Conservation (phyloP, 257 asterid genomes). For the Ballota nigra region DNA sequence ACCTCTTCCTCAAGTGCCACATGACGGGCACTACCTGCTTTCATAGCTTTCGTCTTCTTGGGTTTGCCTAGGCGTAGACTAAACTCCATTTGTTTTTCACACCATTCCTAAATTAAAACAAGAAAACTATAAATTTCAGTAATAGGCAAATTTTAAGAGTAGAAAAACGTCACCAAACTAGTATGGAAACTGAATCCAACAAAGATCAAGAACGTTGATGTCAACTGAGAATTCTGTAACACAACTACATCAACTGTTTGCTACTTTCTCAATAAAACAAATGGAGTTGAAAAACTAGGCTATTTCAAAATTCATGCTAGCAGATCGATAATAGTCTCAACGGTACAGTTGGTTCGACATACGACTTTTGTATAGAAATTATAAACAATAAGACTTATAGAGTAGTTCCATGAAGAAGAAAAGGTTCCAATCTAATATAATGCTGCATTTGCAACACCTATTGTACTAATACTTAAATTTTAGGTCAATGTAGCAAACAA, state of each 20-base stretch:
- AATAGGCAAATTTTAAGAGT: not conserved
- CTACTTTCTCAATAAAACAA: not conserved
- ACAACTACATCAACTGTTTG: not conserved
- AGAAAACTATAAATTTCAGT: not conserved
- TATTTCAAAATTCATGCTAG: not conserved
- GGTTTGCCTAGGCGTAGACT: conserved; percentile 52
- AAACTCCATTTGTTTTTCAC: conserved; percentile 84
- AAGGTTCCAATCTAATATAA: not conserved
- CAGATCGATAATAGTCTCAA: no score
- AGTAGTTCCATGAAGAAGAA: not conserved
- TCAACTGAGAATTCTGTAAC: not conserved
- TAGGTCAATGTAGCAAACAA: not conserved
- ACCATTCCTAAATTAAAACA: conserved; percentile 70
- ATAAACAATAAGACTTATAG: not conserved
- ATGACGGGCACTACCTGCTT: conserved; percentile 83
- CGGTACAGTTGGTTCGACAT: no score
- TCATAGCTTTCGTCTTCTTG: conserved; percentile 68
- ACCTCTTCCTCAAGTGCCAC: conserved; percentile 86
- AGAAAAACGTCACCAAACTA: not conserved
- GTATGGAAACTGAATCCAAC: not conserved
- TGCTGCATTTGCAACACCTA: not conserved
- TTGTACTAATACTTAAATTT: not conserved
- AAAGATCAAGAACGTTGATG: not conserved
- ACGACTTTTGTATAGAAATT: not conserved
- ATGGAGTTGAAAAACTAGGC: not conserved